phyloP scores from a whole-genome alignment of 306 rosid species.

The Prunus armeniaca region DNA sequence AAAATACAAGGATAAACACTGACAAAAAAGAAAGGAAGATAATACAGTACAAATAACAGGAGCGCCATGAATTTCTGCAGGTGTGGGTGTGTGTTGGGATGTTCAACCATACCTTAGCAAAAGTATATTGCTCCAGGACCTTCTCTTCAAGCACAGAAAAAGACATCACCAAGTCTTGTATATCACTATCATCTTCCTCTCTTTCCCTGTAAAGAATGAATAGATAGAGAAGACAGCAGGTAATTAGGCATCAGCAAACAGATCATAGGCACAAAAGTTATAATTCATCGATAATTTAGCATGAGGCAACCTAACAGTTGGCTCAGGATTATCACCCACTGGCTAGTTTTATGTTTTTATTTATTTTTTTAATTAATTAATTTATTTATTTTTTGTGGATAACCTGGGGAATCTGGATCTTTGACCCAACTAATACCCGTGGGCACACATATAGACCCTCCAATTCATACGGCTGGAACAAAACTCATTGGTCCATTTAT shows the following conservation, averaged over 20 bases:
- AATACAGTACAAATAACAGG: neutral
- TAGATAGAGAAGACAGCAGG: conserved; percentile 20
- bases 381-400: neutral
- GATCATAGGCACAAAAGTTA: conserved; percentile 5
- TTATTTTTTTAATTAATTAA: neutral
- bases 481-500: neutral
- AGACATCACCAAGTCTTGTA: conserved; percentile 67
- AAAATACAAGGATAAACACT: neutral
- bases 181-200: conserved; percentile 78
- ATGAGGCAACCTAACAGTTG: conserved; percentile 8
- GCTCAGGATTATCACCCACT: neutral
- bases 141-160: conserved; percentile 89
- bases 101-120: conserved; percentile 73
- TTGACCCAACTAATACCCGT: neutral
- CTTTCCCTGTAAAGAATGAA: conserved; percentile 51
- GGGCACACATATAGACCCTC: neutral
- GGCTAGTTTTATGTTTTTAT: neutral
- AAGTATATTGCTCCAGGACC: conserved; percentile 92
- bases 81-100: neutral
- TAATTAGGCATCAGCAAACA: conserved; percentile 23
- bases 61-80: neutral
- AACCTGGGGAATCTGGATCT: neutral
- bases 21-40: neutral
- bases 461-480: neutral
- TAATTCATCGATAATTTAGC: conserved; percentile 15